phyloP scores from a whole-genome alignment of 1,139 yeast species.

The Kodamaea alishanica region DNA sequence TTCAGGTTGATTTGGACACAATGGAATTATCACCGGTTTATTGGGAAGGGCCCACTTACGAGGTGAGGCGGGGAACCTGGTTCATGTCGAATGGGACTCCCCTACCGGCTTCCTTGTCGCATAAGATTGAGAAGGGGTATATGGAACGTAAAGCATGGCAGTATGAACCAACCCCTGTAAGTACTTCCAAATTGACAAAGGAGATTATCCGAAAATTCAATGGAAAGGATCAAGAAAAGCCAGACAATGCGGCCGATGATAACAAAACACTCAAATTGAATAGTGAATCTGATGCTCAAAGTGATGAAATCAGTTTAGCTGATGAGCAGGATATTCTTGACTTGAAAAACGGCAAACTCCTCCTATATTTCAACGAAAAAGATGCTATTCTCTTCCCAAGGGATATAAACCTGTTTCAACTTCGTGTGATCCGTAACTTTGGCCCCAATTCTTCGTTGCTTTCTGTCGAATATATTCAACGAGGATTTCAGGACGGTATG shows the following conservation, averaged over 20 bases:
- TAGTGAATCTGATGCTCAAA: slow-evolving; percentile 6
- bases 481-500: slow-evolving; percentile 36
- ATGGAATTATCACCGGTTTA: slow-evolving; percentile 65
- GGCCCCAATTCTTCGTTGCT: slow-evolving; percentile 32
- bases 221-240: slow-evolving; percentile 5
- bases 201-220: slow-evolving; percentile 25
- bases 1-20: slow-evolving; percentile 59
- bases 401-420: slow-evolving; percentile 31
- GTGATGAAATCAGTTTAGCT: slow-evolving; percentile 12
- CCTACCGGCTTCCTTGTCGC: slow-evolving; percentile 46
- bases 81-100: slow-evolving; percentile 64
- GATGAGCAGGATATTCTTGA: slow-evolving; percentile 31
- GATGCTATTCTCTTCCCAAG: slow-evolving; percentile 40
- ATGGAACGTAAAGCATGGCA: slow-evolving; percentile 29
- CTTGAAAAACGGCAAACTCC: slow-evolving; percentile 29
- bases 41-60: slow-evolving; percentile 88
- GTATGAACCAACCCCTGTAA: slow-evolving; percentile 13
- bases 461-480: slow-evolving; percentile 34
- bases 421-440: slow-evolving; percentile 38
- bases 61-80: slow-evolving; percentile 86
- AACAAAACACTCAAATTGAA: not conserved
- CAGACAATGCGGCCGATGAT: slow-evolving; percentile 1
- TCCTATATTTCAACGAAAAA: slow-evolving; percentile 30
- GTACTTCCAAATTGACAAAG: slow-evolving; percentile 10
- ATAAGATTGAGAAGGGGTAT: slow-evolving; percentile 59